phyloP scores from a whole-genome alignment of 768 basidiomycete species.

The Daedalea quercina region DNA sequence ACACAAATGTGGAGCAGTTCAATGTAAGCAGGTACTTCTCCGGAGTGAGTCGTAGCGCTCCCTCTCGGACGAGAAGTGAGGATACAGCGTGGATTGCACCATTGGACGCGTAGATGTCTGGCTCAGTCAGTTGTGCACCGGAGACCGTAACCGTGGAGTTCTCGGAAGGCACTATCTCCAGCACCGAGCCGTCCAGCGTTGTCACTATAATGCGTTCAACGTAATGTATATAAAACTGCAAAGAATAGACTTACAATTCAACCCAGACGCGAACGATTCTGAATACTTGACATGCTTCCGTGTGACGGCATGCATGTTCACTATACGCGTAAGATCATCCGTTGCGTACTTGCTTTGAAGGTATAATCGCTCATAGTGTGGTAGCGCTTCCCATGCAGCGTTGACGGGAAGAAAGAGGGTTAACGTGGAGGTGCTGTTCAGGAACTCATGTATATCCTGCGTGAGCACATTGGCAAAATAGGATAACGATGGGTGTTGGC shows the following conservation, averaged over 20 bases:
- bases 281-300: slow-evolving; percentile 58
- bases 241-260: slow-evolving; percentile 43
- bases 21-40: slow-evolving; percentile 93
- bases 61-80: slow-evolving; percentile 70
- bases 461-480: slow-evolving; percentile 74
- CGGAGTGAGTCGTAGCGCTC: slow-evolving; percentile 74
- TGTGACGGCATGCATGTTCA: slow-evolving; percentile 71
- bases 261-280: slow-evolving; percentile 45
- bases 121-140: slow-evolving; percentile 53
- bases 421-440: slow-evolving; percentile 65
- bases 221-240: not conserved
- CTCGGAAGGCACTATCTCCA: slow-evolving; percentile 50
- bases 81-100: slow-evolving; percentile 91
- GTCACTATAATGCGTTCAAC: slow-evolving; percentile 43
- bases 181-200: slow-evolving; percentile 57
- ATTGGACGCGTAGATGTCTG: slow-evolving; percentile 89
- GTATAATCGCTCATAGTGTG: slow-evolving; percentile 76
- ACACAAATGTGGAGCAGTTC: slow-evolving; percentile 88
- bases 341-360: slow-evolving; percentile 83
- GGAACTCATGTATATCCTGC: slow-evolving; percentile 42
- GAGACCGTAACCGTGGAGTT: slow-evolving; percentile 47
- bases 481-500: slow-evolving; percentile 52
- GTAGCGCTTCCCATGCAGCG: slow-evolving; percentile 73
- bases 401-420: slow-evolving; percentile 89
- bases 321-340: slow-evolving; percentile 70